Evolutionary conservation across 208 protist species (phyloP).

Genomic region (Kentomonas sorsogonicus): DNA sequence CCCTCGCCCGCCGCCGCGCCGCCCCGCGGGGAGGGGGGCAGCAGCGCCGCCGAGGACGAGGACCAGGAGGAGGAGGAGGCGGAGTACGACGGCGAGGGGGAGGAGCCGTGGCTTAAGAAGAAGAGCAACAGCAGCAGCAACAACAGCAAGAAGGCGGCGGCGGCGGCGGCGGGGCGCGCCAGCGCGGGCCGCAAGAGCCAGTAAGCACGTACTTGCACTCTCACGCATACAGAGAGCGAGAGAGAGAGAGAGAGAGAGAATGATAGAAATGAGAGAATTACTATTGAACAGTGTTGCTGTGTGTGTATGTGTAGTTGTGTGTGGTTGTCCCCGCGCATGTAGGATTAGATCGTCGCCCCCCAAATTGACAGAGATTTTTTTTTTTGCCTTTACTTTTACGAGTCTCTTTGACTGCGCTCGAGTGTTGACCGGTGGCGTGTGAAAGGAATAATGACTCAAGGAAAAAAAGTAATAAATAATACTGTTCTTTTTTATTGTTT

Average conservation of each 20-base stretch:
- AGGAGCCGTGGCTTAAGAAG: no score
- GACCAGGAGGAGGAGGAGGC: not conserved
- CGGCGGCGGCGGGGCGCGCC: no score
- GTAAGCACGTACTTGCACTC: not conserved
- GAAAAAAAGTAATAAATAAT: slow-evolving; percentile 10
- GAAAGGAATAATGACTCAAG: slow-evolving; percentile 10
- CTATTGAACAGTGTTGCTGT: no score
- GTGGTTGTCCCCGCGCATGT: no score
- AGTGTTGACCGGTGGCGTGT: no score
- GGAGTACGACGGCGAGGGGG: not conserved
- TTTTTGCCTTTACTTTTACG: no score
- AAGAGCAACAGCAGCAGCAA: slow-evolving; percentile 1
- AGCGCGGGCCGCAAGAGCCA: no score
- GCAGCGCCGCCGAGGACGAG: not conserved
- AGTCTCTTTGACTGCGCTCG: no score
- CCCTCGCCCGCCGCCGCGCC: slow-evolving; percentile 14
- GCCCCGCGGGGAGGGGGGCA: slow-evolving; percentile 10
- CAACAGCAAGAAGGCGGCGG: not conserved
- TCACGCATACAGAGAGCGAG: not conserved
- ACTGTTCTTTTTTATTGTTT: slow-evolving; percentile 10
- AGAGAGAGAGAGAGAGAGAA: slow-evolving; percentile 12
- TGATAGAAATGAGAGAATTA: no score
- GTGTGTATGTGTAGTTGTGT: no score
- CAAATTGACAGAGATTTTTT: no score
- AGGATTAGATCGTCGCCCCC: no score